Evolutionary conservation across 805 yeast species (phyloP).

Genomic region (Groenewaldozyma salmanticensis): DNA sequence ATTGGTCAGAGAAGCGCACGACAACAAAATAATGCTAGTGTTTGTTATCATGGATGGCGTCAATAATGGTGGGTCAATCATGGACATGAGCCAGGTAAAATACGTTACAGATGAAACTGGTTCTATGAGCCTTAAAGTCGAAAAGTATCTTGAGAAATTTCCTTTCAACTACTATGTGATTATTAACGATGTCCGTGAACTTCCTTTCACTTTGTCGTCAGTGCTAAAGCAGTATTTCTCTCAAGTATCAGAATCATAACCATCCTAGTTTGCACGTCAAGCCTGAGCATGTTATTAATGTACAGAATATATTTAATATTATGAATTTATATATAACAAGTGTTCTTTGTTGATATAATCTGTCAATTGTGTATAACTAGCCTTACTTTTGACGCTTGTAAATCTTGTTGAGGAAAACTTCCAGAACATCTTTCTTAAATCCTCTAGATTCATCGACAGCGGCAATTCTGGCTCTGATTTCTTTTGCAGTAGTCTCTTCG

Average conservation of each 20-base stretch:
- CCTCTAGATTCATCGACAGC: constrained; percentile 82
- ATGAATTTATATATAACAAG: not conserved
- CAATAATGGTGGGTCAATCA: constrained; percentile 65
- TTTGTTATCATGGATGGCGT: constrained; percentile 92
- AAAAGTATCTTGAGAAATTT: constrained; percentile 81
- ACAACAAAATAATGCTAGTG: constrained; percentile 86
- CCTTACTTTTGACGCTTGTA: constrained; percentile 83
- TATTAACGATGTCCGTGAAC: constrained; percentile 76
- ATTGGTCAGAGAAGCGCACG: constrained; percentile 84
- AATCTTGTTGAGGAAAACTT: constrained; percentile 77
- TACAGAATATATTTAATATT: constrained; percentile 1
- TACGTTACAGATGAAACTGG: constrained; percentile 54
- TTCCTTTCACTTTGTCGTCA: constrained; percentile 83
- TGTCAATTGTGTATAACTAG: not conserved
- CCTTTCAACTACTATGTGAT: constrained; percentile 97
- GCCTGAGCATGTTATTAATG: too few species aligned
- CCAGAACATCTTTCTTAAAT: constrained; percentile 79
- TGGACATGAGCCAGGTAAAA: constrained; percentile 90
- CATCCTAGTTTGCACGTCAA: too few species aligned
- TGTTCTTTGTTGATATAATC: not conserved
- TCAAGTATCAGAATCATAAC: constrained; percentile 40
- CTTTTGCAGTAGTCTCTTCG: constrained; percentile 67
- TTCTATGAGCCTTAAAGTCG: constrained; percentile 61
- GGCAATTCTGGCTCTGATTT: constrained; percentile 57
- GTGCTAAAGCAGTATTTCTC: constrained; percentile 89